Evolutionary conservation across 2,329 filamentous ascomycete genomes (phyloP), one percentile per base, ranked within the genome.

Genomic region (Apiospora arundinis): DNA sequence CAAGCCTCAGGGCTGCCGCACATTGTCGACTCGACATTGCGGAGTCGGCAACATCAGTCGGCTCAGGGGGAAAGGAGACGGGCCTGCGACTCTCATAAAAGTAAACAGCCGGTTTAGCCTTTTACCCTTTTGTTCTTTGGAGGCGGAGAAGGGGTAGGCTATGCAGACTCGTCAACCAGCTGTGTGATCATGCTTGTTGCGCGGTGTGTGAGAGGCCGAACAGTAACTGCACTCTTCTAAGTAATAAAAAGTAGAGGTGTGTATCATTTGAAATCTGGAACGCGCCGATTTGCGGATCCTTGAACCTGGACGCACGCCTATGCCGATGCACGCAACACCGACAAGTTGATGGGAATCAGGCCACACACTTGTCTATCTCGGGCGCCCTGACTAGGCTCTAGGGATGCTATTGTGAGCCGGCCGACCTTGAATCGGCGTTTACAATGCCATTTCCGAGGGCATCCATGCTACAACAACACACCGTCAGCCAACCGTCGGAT

Each of bases 251-350:
- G 56, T n/a, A 63, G 40, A 63, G 56, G 28, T 63, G 52, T 37
- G 52, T 63, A 32, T 63, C 52, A n/a, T n/a, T n/a, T n/a, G 32
- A 63, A 63, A 63, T 63, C 32, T 63, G 56, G 56, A 63, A 63
- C 56, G 28, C 56, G 56, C 56, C 56, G 56, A 63, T 63, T 63
- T 63, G 56, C 56, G 56, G 56, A 63, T 63, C 56, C 56, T 63
- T 63, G 56, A 63, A 63, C 56, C 56, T 63, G 32, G 56, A 63
- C 37, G 56, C 37, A 18, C 2, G 12, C 42, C 42, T 45, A 45
- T 45, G 42, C 42, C 40, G 4, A 45, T 45, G 42, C 42, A 63
- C 32, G 56, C 56, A 63, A 63, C 56, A 63, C 56, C 56, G 56
- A 40, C 56, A n/a, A 8, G 48, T 9, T 25, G 28, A 63, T 40